These are phyloP conservation scores for Plantago coronopus DNA, from an alignment of 305 asterid genomes.

Conservation along the genomic window DNA sequence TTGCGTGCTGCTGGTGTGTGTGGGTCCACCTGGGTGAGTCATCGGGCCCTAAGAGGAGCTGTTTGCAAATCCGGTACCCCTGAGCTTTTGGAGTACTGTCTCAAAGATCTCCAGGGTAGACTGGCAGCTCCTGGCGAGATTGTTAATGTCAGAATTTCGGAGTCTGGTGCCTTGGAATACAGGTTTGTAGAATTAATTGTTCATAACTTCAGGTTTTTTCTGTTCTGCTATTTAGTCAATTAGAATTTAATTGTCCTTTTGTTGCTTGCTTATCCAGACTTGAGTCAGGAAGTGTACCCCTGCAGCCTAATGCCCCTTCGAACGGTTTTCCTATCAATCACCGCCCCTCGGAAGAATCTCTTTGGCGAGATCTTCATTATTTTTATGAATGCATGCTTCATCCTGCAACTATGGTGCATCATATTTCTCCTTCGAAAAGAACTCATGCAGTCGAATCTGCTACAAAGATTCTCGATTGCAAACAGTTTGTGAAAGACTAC, in stretches of 20 bases:
- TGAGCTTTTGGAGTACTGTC: slow-evolving; percentile 87
- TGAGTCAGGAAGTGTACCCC: slow-evolving; percentile 53
- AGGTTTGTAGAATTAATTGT: slow-evolving; percentile 41
- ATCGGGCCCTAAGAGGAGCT: slow-evolving; percentile 93
- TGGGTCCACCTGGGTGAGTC: slow-evolving; percentile 88
- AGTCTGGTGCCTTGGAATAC: slow-evolving; percentile 78
- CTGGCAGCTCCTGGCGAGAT: slow-evolving; percentile 75
- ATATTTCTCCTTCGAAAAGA: slow-evolving; percentile 42
- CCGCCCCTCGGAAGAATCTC: slow-evolving; percentile 57
- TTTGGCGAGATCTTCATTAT: slow-evolving; percentile 59
- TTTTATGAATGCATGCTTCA: slow-evolving; percentile 63
- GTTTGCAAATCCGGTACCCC: slow-evolving; percentile 78
- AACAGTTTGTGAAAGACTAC: slow-evolving; percentile 83
- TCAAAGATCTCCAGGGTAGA: slow-evolving; percentile 76
- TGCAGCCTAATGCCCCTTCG: slow-evolving; percentile 21
- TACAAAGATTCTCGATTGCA: slow-evolving; percentile 64
- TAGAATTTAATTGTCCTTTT: background rate
- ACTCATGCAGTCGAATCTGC: slow-evolving; percentile 46
- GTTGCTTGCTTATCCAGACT: slow-evolving; percentile 42
- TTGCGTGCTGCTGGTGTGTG: slow-evolving; percentile 75
- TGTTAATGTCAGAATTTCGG: slow-evolving; percentile 56
- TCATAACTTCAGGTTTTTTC: too few species aligned
- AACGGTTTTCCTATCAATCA: slow-evolving; percentile 25
- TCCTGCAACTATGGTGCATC: slow-evolving; percentile 52
- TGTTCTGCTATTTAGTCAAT: background rate